Conservation (phyloP, 257 asterid species). For the Solanum appendiculatum region DNA sequence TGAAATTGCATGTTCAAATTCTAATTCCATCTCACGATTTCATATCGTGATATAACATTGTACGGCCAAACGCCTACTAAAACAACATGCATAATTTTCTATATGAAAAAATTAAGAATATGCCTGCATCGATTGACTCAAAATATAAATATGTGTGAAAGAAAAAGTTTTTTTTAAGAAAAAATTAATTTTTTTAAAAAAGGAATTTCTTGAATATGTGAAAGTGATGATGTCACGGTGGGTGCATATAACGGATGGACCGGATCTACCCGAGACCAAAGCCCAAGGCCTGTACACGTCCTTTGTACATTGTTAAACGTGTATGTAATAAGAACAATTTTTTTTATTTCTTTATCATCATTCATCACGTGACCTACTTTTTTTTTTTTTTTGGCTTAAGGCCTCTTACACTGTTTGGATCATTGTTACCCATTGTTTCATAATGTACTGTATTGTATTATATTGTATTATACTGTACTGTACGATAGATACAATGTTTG, state of each 20-base stretch:
- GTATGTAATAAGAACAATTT: conserved; percentile 9
- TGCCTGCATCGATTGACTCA: background rate
- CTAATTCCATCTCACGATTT: too few relatives aligned
- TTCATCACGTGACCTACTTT: conserved; percentile 71
- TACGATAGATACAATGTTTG: too few relatives aligned
- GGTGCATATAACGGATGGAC: conserved; percentile 14
- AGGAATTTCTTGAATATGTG: conserved; percentile 8
- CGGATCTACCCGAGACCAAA: conserved; percentile 12
- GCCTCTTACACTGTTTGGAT: too few relatives aligned
- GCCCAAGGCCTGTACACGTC: conserved; percentile 1
- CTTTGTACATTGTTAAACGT: conserved; percentile 17
- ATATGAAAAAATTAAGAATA: background rate
- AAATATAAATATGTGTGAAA: background rate
- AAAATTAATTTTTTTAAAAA: background rate
- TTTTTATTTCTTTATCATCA: background rate
- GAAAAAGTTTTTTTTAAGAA: background rate
- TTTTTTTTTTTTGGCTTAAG: background rate
- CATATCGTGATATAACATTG: too few relatives aligned
- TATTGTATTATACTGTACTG: too few relatives aligned
- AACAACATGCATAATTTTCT: background rate
- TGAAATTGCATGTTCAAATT: too few relatives aligned
- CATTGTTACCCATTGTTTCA: too few relatives aligned
- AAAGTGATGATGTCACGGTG: conserved; percentile 22
- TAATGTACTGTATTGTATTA: too few relatives aligned
- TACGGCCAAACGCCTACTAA: too few relatives aligned